Evolutionary conservation across 805 yeast species (phyloP).

Genomic region (Myxozyma geophila): DNA sequence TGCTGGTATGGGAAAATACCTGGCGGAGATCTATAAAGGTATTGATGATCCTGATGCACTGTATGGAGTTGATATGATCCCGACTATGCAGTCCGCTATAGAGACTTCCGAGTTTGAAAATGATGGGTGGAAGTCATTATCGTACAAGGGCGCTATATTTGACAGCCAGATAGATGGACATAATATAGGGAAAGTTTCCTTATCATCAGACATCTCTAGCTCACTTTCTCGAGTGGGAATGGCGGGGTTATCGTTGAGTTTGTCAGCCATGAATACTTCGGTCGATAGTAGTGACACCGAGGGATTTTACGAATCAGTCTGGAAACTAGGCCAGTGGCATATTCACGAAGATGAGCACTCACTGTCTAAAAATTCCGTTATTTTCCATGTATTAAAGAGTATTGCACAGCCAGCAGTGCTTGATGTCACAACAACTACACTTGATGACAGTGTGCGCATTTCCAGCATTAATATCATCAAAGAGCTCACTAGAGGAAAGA

Average conservation of each 20-base stretch:
- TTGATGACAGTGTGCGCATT: slow-evolving; percentile 5
- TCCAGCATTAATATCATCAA: slow-evolving; percentile 8
- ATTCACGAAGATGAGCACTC: slow-evolving; percentile 55
- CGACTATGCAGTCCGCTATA: slow-evolving; percentile 59
- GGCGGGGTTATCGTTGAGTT: slow-evolving; percentile 58
- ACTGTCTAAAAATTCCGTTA: neutral
- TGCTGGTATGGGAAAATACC: slow-evolving; percentile 23
- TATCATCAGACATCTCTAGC: slow-evolving; percentile 40
- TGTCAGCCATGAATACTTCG: slow-evolving; percentile 34
- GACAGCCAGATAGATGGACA: slow-evolving; percentile 45
- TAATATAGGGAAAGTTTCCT: neutral
- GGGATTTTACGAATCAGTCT: slow-evolving; percentile 61
- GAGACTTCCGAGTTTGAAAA: slow-evolving; percentile 36
- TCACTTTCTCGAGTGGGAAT: slow-evolving; percentile 59
- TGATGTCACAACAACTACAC: neutral
- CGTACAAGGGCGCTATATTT: slow-evolving; percentile 60
- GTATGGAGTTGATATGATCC: slow-evolving; percentile 65
- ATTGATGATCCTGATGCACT: slow-evolving; percentile 67
- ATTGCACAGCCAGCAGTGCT: neutral
- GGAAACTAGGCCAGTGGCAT: slow-evolving; percentile 83
- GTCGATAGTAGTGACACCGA: slow-evolving; percentile 35
- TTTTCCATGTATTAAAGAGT: slow-evolving; percentile 16
- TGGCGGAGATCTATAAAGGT: slow-evolving; percentile 52
- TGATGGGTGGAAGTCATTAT: slow-evolving; percentile 49
- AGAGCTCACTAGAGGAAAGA: neutral